Base-by-base conservation (phyloP, 306 rosid genomes). In the Sesbania bispinosa region DNA sequence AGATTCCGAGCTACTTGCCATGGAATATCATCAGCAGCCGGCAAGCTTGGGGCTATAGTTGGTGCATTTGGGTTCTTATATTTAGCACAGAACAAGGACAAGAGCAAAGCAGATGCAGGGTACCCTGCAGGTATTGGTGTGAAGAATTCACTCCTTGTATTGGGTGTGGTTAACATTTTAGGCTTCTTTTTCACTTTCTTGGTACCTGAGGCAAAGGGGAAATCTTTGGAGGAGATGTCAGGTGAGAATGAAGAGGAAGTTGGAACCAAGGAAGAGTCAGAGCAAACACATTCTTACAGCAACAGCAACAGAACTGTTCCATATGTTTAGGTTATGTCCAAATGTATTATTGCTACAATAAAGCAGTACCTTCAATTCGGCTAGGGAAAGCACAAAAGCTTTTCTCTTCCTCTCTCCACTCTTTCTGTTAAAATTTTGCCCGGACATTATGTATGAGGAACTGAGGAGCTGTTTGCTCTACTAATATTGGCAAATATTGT, bases 51-150 rank as follows among this genome's bases (percentile, higher is more conserved):
- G 16, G 97, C 97, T 43, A 90, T 90, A 0, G 77, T 88, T 41
- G 97, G 97, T 6, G 90, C 95, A 8, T 90, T 90, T 9, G 97
- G 97, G 41, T 90, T 90, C 86, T 82, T 90, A 77, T 88, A 90
- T 42, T 76, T 90, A 84, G 97, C 97, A 77, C 97, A 90, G 55
- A 83, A 63, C 86, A 62, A 85, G 45, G 90, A 90, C 65, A 83
- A 80, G 61, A 50, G 35, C 57, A 88, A 83, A 75, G 26, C 81
- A 27, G 97, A 90, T 85, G 97, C 96, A 76, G 96, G 96, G 62
- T 88, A 88, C 78, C 89, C 89, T 39, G 63, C 97, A 9, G 97
- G 96, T 11, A 91, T 88, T 62, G 97, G 97, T 27, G 81, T 92
- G 30, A 87, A 57, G 58, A 89, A 92, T 35, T 61, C 96, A 0